Base-by-base conservation (phyloP, 2,329 filamentous ascomycete species). In the Ilyonectria destructans region DNA sequence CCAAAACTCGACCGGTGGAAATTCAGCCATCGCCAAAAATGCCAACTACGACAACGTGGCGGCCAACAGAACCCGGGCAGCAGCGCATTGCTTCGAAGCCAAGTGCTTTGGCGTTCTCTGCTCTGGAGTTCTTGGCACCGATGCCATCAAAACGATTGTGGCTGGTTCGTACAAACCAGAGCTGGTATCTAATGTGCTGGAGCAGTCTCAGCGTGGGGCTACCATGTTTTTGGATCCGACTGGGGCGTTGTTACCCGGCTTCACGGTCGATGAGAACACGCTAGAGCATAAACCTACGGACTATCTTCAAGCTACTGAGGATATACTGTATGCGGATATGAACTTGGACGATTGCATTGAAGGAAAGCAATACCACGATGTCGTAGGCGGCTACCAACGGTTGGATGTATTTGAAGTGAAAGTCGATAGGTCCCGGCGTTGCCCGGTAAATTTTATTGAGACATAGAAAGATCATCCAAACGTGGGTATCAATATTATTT, bases 51-150 rank as follows among this genome's bases (percentile, higher is more conserved):
- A 89, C 69, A 88, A 89, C 67, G 78, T 88, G 1, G 79, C 83
- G 0, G 87, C 87, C 0, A 89, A 89, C 68, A 78, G 82, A n/a
- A 86, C 80, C 0, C 78, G 87, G 3, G 83, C 85, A 2, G 86
- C 86, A 0, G 86, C 86, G 0, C 87, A 89, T 73, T 89, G 86
- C 69, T 89, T 90, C 69, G 88, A 89, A 62, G 87, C 85, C 0
- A 89, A 89, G 69, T 86, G 83, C 49, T 89, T 89, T 54, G 87
- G 87, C 0, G 82, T 89, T 1, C 73, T 87, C 17, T 87, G 85
- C 68, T 80, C 84, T 0, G 83, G 83, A 0, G 73, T 81, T 23
- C 75, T 89, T 0, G 83, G 81, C 21, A 49, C 80, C 0, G 78
- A 82, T 17, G 80, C 81, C 0, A 80, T 86, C 3, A 76, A 83